Evolutionary conservation across 2,329 filamentous ascomycete species (phyloP).

Genomic region (Daldinia sp.): DNA sequence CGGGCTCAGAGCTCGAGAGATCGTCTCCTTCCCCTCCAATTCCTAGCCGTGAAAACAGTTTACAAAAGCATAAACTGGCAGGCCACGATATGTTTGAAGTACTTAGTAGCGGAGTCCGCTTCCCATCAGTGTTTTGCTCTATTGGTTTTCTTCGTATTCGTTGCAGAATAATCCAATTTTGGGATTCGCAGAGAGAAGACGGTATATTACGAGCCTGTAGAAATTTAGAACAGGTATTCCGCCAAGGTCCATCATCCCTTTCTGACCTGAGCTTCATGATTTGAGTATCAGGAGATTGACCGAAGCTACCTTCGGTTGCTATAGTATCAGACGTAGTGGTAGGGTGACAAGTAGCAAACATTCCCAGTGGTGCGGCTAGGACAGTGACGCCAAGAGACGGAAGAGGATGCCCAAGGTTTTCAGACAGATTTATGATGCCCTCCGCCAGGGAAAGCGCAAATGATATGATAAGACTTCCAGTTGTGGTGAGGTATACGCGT

Average conservation of each 20-base stretch:
- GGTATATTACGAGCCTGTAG: slow-evolving; percentile 65
- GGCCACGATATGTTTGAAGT: slow-evolving; percentile 65
- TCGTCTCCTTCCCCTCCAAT: slow-evolving; percentile 57
- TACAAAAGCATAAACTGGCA: slow-evolving; percentile 65
- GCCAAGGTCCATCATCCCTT: slow-evolving; percentile 61
- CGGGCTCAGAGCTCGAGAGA: slow-evolving; percentile 53
- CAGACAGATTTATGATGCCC: slow-evolving; percentile 61
- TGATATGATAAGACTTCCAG: slow-evolving; percentile 65
- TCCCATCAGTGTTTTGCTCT: slow-evolving; percentile 59
- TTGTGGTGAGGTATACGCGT: slow-evolving; percentile 67
- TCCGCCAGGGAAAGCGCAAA: slow-evolving; percentile 62
- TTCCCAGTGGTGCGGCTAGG: slow-evolving; percentile 67
- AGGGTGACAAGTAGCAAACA: slow-evolving; percentile 59
- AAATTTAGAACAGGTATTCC: slow-evolving; percentile 62
- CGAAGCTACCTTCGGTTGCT: slow-evolving; percentile 54
- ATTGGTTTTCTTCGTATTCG: slow-evolving; percentile 60
- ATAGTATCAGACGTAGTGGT: slow-evolving; percentile 53
- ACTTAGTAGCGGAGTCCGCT: slow-evolving; percentile 54
- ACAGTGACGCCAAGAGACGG: slow-evolving; percentile 60
- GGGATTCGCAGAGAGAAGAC: slow-evolving; percentile 56
- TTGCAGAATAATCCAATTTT: slow-evolving; percentile 64
- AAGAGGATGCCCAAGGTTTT: slow-evolving; percentile 56
- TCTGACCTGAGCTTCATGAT: slow-evolving; percentile 58
- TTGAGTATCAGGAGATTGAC: slow-evolving; percentile 67
- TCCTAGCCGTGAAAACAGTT: slow-evolving; percentile 58